Evolutionary conservation across 192 early-diverging fungal genomes (phyloP), one percentile per base, ranked within the genome.

Genomic region (Lobosporangium transversale): DNA sequence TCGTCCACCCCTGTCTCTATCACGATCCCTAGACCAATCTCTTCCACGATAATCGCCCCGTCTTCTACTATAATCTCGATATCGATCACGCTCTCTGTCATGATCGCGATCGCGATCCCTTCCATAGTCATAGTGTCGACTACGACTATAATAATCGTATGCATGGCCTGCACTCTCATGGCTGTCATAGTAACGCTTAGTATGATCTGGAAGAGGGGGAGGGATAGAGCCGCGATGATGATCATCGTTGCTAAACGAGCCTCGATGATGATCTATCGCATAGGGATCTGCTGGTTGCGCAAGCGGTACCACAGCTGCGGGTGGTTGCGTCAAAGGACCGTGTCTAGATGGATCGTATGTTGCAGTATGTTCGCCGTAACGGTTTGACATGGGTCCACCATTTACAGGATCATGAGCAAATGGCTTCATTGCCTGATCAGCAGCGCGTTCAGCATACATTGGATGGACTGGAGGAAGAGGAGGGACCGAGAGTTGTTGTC

Each of bases 1-100:
- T 11, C 60, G 59, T 0, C 59, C 58, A 10, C 58, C 60, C 45
- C 69, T 26, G 15, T 71, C 69, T 14, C 69, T 31, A 4, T 71
- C 69, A n/a, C 55, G 49, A 21, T 75, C 70, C 21, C 70, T 33
- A 0, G 73, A 76, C 73, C 73, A 76, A 23, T 76, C 64, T 26
- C 73, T 42, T 14, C 33, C 23, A 14, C 73, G 63, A 47, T 67
- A 67, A 32, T 76, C 73, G 18, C 52, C 33, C 57, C 64, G 48
- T 21, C 59, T 40, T 44, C 48, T 52, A n/a, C 53, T 55, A 40
- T 62, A 67, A 6, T 76, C 73, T 18, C 73, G 73, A 18, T 76
- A 66, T 0, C 73, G 58, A 31, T 76, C 71, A 0, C 71, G 42
- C 18, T 70, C 68, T 4, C 68, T 35, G 0, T 70, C 58, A 9